phyloP scores from a whole-genome alignment of 441 rosid species.

The Kokia cookei region DNA sequence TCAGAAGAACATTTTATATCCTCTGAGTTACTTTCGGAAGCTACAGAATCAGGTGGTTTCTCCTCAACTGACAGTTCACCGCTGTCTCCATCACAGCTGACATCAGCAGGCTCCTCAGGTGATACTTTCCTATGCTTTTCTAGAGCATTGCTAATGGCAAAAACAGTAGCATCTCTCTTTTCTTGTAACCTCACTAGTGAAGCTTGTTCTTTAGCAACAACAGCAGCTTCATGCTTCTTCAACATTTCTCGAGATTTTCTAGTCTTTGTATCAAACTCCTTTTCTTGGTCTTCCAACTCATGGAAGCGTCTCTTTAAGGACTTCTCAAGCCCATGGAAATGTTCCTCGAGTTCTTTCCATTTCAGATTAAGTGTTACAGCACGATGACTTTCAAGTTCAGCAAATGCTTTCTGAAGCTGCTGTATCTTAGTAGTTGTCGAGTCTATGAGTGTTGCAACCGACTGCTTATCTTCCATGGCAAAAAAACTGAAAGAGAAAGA shows the following conservation, averaged over 20 bases:
- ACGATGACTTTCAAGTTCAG: conserved; percentile 91
- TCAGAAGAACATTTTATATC: conserved; percentile 42
- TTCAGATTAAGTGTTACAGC: conserved; percentile 82
- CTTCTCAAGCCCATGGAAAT: conserved; percentile 95
- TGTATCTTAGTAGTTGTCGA: conserved; percentile 85
- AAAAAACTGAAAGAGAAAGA: conserved; percentile 19
- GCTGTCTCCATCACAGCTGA: conserved; percentile 32
- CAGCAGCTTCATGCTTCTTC: conserved; percentile 72
- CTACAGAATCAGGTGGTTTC: conserved; percentile 36
- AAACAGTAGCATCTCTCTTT: conserved; percentile 83
- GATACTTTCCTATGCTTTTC: conserved; percentile 51
- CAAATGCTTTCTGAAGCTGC: conserved; percentile 97
- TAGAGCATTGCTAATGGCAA: conserved; percentile 52
- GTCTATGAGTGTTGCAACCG: conserved; percentile 80
- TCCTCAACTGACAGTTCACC: conserved; percentile 27
- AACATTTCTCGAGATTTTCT: conserved; percentile 65
- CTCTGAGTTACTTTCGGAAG: conserved; percentile 42
- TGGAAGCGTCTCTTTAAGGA: conserved; percentile 96
- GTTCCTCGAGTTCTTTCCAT: conserved; percentile 96
- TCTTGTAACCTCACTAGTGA: conserved; percentile 72
- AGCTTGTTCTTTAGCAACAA: conserved; percentile 69
- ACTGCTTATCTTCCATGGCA: conserved; percentile 62
- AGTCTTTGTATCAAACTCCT: conserved; percentile 65
- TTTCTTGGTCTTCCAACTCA: conserved; percentile 93
- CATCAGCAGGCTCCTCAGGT: conserved; percentile 32